Evolutionary conservation across 192 early-diverging fungal species (phyloP).

Genomic region (Coemansia guatemalensis): DNA sequence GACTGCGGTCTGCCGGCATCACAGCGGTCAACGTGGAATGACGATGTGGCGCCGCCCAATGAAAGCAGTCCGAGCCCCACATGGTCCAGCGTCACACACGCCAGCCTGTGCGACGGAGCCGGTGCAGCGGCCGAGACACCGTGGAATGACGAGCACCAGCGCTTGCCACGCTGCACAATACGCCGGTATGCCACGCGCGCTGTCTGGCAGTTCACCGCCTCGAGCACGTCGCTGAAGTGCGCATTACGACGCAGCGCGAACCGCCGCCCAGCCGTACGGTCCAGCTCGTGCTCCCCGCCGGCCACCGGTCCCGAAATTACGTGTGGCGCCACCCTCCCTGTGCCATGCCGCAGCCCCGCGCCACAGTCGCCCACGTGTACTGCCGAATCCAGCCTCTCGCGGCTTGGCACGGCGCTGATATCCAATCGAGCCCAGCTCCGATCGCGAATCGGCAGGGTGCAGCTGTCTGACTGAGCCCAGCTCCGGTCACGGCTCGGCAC

Average conservation of each 20-base stretch:
- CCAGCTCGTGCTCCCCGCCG: not conserved
- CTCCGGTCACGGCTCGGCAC: not conserved
- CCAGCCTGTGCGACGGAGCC: not conserved
- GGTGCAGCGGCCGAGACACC: not conserved
- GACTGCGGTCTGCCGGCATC: too few relatives aligned
- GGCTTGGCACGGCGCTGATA: too few relatives aligned
- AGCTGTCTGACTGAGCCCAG: too few relatives aligned
- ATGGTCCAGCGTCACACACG: not conserved
- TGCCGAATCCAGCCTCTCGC: too few relatives aligned
- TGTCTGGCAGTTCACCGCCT: constrained; percentile 27
- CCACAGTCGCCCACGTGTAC: too few relatives aligned
- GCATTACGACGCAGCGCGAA: constrained; percentile 28
- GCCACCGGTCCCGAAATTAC: too few relatives aligned
- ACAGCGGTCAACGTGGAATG: not conserved
- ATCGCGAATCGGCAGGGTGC: not conserved
- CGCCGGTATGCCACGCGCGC: constrained; percentile 28
- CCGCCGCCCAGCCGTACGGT: not conserved
- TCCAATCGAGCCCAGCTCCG: too few relatives aligned
- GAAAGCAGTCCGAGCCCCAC: not conserved
- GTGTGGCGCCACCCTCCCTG: too few relatives aligned
- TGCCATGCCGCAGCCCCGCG: too few relatives aligned
- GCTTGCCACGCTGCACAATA: constrained; percentile 15
- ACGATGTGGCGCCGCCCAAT: not conserved
- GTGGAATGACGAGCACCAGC: constrained; percentile 46
- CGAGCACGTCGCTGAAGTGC: constrained; percentile 20